Base-by-base conservation (phyloP, 78 protist species). In the Diacronema lutheri region DNA sequence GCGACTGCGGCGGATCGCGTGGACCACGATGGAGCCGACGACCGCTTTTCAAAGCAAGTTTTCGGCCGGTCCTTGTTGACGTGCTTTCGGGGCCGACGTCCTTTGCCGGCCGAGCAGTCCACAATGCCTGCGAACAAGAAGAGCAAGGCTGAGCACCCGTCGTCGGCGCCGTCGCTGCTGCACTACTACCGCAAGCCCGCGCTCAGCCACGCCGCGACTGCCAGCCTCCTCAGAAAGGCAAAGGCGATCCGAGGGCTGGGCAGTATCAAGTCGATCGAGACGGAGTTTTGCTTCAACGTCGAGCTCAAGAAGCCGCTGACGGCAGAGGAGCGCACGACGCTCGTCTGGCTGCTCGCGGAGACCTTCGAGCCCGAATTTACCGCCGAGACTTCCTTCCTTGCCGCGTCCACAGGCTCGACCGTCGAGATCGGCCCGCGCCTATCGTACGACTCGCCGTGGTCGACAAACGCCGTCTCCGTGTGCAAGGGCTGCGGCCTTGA, bases 341-440 rank as follows among this genome's bases (percentile, higher is more conserved):
- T 86, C 23, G 7, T 1, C 19, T 86, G 76, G 84, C 81, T 77
- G 14, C 40, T 86, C 35, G 58, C 62, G 20, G 89, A 86, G 77
- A 73, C 86, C 60, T 81, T 81, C 55, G 86, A 61, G 86, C 76
- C 31, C 14, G 60, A 60, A 25, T 4, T 5, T 4, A 61, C 69
- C 6, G 35, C 31, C 20, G 6, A 10, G 7, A n/a, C 38, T 14
- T 29, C 37, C 66, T 37, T 44, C 40, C 50, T 64, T 21, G n/a
- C 33, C 58, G 21, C n/a, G 38, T 16, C 41, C 25, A 1, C 26
- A 0, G 50, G 41, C 50, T 1, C 14, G 40, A 5, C 56, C 31
- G 79, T 60, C 23, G 91, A 94, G 85, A 90, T 94, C 40, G 96
- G 96, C 4, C 95, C 96, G 46, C 89, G 96, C 60, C 85, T 94